phyloP scores from a whole-genome alignment of 306 rosid species.

The Pachyrhizus erosus region DNA sequence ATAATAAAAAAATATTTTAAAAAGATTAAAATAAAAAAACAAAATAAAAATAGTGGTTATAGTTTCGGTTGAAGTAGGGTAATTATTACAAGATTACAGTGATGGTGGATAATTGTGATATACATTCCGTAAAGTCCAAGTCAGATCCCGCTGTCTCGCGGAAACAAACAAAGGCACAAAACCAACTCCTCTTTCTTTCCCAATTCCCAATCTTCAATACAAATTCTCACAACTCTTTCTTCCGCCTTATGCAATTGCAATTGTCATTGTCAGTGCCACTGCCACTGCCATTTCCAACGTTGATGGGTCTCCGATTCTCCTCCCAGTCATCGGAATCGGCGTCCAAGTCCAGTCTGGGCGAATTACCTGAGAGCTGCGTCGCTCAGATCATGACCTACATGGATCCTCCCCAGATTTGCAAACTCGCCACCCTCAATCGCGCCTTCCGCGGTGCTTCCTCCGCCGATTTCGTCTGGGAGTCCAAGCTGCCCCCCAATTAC shows the following conservation, averaged over 20 bases:
- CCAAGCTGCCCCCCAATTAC: constrained; percentile 81
- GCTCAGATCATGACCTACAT: constrained; percentile 66
- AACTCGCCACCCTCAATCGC: constrained; percentile 69
- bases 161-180: not conserved
- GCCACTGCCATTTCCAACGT: not conserved
- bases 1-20: no score
- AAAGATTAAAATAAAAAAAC: no score
- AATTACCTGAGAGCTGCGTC: constrained; percentile 81
- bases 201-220: no score
- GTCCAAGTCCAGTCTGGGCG: constrained; percentile 52
- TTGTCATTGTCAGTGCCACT: no score
- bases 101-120: not conserved
- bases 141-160: not conserved
- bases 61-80: not conserved
- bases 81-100: not conserved
- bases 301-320: constrained; percentile 37
- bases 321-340: not conserved
- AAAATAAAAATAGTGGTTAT: no score
- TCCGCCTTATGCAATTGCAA: no score
- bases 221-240: not conserved
- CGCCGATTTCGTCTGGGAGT: constrained; percentile 94
- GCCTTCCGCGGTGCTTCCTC: constrained; percentile 83
- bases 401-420: constrained; percentile 87
- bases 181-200: not conserved
- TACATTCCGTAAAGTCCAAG: not conserved